A percentile compares a stretch with the other conserved stretches of the same genome.
Conservation (phyloP, 1,284 basidiomycete genomes). For the Caloboletus inedulis region DNA sequence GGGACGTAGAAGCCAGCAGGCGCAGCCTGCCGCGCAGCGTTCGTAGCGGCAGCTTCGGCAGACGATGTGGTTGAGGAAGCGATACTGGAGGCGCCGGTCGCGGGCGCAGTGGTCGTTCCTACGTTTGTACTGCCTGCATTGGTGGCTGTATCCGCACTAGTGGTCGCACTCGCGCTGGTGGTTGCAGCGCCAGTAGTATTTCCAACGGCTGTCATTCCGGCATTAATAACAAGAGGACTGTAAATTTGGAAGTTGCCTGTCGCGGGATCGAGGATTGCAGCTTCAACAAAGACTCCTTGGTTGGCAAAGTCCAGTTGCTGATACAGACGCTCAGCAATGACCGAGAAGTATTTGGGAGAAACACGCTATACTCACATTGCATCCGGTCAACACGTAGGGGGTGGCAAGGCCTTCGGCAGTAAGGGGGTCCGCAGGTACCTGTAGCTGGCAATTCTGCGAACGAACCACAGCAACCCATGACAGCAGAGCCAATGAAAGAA, state of each 20-base stretch:
- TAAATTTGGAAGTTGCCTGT: conserved; percentile 29
- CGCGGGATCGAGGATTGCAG: conserved; percentile 28
- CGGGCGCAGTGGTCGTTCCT: background rate
- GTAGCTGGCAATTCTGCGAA: conserved; percentile 24
- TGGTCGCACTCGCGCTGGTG: background rate
- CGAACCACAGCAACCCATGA: conserved; percentile 10
- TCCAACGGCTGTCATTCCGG: conserved; percentile 21
- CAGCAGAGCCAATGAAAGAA: conserved; percentile 17
- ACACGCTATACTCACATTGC: conserved; percentile 19
- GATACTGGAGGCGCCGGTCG: background rate
- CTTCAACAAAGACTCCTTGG: conserved; percentile 24
- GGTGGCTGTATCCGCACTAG: background rate
- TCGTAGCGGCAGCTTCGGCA: background rate
- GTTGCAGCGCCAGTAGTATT: background rate
- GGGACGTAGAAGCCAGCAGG: conserved; percentile 22
- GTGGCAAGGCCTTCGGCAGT: conserved; percentile 27
- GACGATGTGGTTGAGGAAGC: background rate
- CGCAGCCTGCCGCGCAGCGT: conserved; percentile 10
- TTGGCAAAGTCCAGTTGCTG: conserved; percentile 29
- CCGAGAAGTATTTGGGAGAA: background rate
- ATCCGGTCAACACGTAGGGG: conserved; percentile 28
- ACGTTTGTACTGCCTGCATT: background rate
- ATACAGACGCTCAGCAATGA: background rate
- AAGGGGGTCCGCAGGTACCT: conserved; percentile 22
- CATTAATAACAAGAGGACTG: conserved; percentile 28